Evolutionary conservation across 805 yeast genomes (phyloP).

Genomic region (Candida maris): DNA sequence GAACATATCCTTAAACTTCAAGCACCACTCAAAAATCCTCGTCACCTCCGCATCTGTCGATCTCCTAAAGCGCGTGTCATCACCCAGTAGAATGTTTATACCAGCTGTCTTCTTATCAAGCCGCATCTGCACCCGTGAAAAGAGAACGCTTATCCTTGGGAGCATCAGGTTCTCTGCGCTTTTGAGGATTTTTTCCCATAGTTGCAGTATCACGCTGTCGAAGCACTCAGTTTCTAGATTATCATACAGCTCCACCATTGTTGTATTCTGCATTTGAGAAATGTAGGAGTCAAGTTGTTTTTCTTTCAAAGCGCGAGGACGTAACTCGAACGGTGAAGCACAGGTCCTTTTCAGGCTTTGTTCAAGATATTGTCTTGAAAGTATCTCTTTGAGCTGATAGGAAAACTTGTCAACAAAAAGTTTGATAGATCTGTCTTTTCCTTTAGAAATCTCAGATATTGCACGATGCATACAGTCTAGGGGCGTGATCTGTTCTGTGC

Average conservation of each 20-base stretch:
- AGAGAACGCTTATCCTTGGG: slow-evolving; percentile 57
- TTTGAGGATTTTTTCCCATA: slow-evolving; percentile 73
- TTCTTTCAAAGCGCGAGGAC: slow-evolving; percentile 22
- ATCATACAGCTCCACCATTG: slow-evolving; percentile 25
- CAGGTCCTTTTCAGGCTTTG: slow-evolving; percentile 23
- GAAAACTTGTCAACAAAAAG: slow-evolving; percentile 72
- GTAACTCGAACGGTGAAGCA: slow-evolving; percentile 14
- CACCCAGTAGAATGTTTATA: slow-evolving; percentile 9
- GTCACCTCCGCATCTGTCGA: slow-evolving; percentile 25
- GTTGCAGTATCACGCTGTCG: slow-evolving; percentile 37
- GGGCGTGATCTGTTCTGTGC: slow-evolving; percentile 77
- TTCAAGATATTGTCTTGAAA: slow-evolving; percentile 32
- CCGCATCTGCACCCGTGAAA: slow-evolving; percentile 26
- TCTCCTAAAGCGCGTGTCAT: slow-evolving; percentile 8
- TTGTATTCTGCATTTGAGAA: slow-evolving; percentile 21
- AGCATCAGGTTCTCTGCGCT: slow-evolving; percentile 69
- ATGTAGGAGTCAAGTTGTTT: slow-evolving; percentile 21
- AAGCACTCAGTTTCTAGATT: slow-evolving; percentile 30
- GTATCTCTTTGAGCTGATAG: slow-evolving; percentile 48
- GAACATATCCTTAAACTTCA: slow-evolving; percentile 27
- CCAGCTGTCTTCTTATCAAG: slow-evolving; percentile 16
- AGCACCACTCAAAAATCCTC: slow-evolving; percentile 31
- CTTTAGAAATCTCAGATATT: slow-evolving; percentile 57
- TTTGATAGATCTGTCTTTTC: slow-evolving; percentile 63
- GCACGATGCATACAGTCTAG: slow-evolving; percentile 77